Evolutionary conservation across 257 asterid species (phyloP).

Genomic region (Fraxinus anomala): DNA sequence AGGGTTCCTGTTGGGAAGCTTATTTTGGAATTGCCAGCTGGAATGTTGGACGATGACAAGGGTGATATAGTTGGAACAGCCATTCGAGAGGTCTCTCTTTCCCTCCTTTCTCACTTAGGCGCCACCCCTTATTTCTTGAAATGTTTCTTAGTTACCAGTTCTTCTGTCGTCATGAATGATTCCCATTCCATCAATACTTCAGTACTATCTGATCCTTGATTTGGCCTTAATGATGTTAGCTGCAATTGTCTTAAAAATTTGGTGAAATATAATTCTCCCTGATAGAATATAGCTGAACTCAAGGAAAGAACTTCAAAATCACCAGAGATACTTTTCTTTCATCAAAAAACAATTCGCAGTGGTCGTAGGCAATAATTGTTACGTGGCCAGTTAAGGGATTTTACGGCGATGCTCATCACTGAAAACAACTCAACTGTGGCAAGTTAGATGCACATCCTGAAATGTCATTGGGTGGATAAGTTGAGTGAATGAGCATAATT

Average conservation of each 20-base stretch:
- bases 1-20: constrained; percentile 97
- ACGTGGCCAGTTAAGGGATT: not conserved
- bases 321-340: not conserved
- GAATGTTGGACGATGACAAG: constrained; percentile 89
- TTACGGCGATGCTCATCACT: not conserved
- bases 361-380: not conserved
- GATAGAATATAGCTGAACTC: not conserved
- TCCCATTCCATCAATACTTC: not conserved
- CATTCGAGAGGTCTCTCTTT: constrained; percentile 77
- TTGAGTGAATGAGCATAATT: not conserved
- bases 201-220: not conserved
- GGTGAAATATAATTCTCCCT: not conserved
- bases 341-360: not conserved
- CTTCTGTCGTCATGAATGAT: not conserved
- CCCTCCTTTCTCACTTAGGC: constrained; percentile 23
- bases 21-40: constrained; percentile 89
- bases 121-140: not conserved
- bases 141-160: not conserved
- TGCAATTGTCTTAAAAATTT: not conserved
- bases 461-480: not conserved
- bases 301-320: not conserved
- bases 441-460: not conserved
- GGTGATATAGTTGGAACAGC: constrained; percentile 95
- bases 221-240: not conserved
- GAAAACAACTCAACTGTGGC: not conserved